These are phyloP conservation scores for Colletotrichum costaricense DNA, from an alignment of 2,329 filamentous ascomycete species.

Conservation along the genomic window DNA sequence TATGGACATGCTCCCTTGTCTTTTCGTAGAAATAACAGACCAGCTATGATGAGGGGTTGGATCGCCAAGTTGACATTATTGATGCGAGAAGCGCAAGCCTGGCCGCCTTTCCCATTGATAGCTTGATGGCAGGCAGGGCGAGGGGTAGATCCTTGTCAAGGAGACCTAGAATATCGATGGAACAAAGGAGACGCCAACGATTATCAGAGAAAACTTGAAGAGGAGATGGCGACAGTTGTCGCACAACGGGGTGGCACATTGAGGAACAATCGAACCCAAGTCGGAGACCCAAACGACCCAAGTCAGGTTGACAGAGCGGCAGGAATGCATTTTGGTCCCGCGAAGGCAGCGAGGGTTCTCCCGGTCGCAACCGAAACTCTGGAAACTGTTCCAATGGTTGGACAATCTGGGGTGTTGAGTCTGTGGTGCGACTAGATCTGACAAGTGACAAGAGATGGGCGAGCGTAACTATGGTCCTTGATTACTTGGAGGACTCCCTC, in stretches of 20 bases:
- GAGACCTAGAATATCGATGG: neutral
- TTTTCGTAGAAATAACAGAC: neutral
- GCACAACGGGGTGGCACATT: neutral
- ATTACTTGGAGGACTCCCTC: neutral
- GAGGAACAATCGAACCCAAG: neutral
- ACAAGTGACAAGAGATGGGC: neutral
- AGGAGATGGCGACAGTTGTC: neutral
- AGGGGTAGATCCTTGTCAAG: neutral
- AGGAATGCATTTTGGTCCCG: neutral
- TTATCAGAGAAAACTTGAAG: neutral
- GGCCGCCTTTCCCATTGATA: neutral
- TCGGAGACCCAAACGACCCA: neutral
- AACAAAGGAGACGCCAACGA: neutral
- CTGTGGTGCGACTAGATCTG: constrained; percentile 16
- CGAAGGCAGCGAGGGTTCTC: constrained; percentile 1
- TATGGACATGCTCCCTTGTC: neutral
- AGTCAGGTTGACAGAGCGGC: neutral
- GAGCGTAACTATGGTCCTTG: neutral
- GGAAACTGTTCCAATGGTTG: neutral
- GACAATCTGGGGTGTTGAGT: constrained; percentile 13
- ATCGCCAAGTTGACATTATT: neutral
- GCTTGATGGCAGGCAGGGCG: neutral
- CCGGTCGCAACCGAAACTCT: constrained; percentile 3
- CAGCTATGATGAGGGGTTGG: neutral
- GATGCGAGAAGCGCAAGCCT: neutral